Evolutionary conservation across 2,329 filamentous ascomycete genomes (phyloP).

Genomic region (Ophiognomonia clavigignenti-juglandacearum): DNA sequence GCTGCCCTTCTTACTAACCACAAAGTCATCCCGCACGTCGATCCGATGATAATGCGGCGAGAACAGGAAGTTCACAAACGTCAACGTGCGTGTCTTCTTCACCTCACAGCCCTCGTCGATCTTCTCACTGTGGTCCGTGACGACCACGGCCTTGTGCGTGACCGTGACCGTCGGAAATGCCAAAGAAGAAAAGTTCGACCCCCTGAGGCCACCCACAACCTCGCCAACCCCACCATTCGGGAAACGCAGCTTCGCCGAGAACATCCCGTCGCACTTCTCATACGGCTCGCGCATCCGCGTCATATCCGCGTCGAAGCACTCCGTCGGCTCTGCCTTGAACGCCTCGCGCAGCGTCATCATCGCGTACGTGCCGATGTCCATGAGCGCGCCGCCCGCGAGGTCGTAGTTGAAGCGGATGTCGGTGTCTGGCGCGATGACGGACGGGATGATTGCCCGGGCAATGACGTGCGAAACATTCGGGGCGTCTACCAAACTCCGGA

Average conservation of each 20-base stretch:
- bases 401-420: conserved; percentile 40
- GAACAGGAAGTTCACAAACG: conserved; percentile 24
- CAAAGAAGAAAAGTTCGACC: conserved; percentile 16
- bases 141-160: conserved; percentile 19
- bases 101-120: conserved; percentile 21
- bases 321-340: conserved; percentile 33
- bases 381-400: conserved; percentile 35
- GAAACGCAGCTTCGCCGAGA: conserved; percentile 33
- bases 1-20: conserved; percentile 22
- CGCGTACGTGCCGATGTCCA: conserved; percentile 37
- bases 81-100: conserved; percentile 23
- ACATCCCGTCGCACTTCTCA: conserved; percentile 28
- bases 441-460: conserved; percentile 26
- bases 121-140: conserved; percentile 19
- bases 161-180: conserved; percentile 15
- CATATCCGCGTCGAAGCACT: conserved; percentile 30
- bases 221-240: conserved; percentile 32
- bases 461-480: conserved; percentile 31
- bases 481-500: conserved; percentile 33
- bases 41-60: conserved; percentile 28
- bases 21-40: conserved; percentile 30
- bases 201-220: conserved; percentile 24
- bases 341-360: conserved; percentile 33
- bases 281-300: conserved; percentile 23
- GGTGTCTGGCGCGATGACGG: conserved; percentile 26